Evolutionary conservation across 2,329 filamentous ascomycete species (phyloP), one percentile per base, ranked within the genome.

Genomic region (Venturia oleaginea): DNA sequence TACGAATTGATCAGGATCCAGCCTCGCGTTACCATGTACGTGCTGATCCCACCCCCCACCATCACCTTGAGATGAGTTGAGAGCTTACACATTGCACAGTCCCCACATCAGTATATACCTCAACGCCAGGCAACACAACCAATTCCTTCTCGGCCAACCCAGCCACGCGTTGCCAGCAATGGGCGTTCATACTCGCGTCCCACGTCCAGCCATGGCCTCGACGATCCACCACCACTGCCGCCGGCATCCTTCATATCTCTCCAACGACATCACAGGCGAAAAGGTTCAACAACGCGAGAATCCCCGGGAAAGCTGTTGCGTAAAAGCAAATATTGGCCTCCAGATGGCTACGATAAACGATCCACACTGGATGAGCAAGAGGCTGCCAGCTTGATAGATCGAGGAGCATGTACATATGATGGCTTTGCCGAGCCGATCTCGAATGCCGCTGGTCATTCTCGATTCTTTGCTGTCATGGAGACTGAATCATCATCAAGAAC

Each of bases 391-490:
- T 59, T 76, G 64, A 75, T 78, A 55, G 72, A 71, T 62, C 68
- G 72, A 6, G 76, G 76, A 32, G 72, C 75, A 1, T 75, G 72
- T 19, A 74, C 73, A 3, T 78, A 77, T 69, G 75, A 72, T 68
- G 76, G 76, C 59, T 76, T 75, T 62, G 72, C 66, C 27, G 74
- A 77, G 48, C 69, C 70, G 27, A 72, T 77, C 62, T 70, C 70
- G 19, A 73, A 76, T 66, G 72, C 75, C 42, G 67, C 67, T 57
- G 75, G 74, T 27, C 74, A 77, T 66, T 70, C 72, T 59, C 71
- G 72, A 66, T 77, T 73, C 70, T 77, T 75, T 66, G 74, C 76
- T 10, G 73, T 76, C 64, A 76, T 77, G 71, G 73, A 75, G 19
- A 69, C 69, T 11, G 76, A 76, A 60, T 72, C 76, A 63, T 69